A percentile compares a stretch with the other conserved stretches of the same genome.
Conservation (phyloP, 2,329 filamentous ascomycete genomes). For the Fusarium kyushuense region DNA sequence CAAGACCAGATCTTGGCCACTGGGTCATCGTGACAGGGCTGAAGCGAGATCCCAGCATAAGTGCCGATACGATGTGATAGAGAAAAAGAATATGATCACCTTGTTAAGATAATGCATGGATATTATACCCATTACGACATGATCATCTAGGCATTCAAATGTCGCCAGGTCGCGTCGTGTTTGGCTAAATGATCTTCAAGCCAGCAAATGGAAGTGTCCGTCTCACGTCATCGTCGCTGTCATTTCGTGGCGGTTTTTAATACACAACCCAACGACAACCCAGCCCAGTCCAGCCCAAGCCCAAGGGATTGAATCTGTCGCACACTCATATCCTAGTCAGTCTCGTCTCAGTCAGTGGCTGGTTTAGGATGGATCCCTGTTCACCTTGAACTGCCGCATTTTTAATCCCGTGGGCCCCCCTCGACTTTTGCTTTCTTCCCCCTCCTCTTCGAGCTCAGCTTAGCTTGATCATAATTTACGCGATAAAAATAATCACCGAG, state of each 20-base stretch:
- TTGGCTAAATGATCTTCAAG: constrained; percentile 14
- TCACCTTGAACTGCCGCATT: background rate
- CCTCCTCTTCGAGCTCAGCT: constrained; percentile 7
- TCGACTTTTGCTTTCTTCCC: constrained; percentile 1
- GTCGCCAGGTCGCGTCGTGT: background rate
- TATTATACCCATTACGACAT: constrained; percentile 18
- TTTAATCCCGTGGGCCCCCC: constrained; percentile 16
- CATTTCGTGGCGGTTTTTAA: constrained; percentile 31
- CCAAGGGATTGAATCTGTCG: constrained; percentile 6
- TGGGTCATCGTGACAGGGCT: constrained; percentile 23
- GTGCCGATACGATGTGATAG: background rate
- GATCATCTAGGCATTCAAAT: background rate
- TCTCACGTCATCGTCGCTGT: constrained; percentile 46
- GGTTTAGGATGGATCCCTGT: background rate
- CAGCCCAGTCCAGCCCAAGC: background rate
- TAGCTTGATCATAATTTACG: constrained; percentile 7
- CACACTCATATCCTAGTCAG: constrained; percentile 10
- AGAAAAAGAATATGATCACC: background rate
- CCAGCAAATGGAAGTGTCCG: constrained; percentile 29
- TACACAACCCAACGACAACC: background rate
- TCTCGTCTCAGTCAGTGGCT: constrained; percentile 9
- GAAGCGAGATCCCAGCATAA: constrained; percentile 10
- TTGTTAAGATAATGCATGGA: background rate
- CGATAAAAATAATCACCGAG: background rate
- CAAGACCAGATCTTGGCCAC: background rate